phyloP scores from a whole-genome alignment of 768 basidiomycete species.

The Daedaleopsis nitida region DNA sequence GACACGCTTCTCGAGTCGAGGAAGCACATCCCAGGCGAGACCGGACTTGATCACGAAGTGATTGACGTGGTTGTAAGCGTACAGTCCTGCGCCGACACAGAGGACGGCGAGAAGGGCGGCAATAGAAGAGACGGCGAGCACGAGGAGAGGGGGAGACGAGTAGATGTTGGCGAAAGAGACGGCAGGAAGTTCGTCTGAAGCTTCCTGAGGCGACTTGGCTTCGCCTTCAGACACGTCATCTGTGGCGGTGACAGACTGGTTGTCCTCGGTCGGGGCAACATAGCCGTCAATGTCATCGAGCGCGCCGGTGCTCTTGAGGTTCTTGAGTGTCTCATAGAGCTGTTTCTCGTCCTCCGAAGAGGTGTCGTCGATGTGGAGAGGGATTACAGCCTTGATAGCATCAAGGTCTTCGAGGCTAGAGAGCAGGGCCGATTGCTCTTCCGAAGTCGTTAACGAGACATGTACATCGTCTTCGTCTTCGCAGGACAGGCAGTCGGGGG shows the following conservation, averaged over 20 bases:
- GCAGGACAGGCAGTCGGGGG: constrained; percentile 18
- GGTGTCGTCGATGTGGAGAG: constrained; percentile 23
- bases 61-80: constrained; percentile 17
- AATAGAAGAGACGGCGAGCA: constrained; percentile 23
- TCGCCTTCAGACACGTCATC: neutral
- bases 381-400: constrained; percentile 34
- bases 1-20: constrained; percentile 23
- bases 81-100: constrained; percentile 27
- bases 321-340: constrained; percentile 26
- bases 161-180: neutral
- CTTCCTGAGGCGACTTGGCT: constrained; percentile 1
- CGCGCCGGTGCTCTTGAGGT: constrained; percentile 12
- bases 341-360: constrained; percentile 30
- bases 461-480: constrained; percentile 28
- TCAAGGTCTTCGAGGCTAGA: constrained; percentile 31
- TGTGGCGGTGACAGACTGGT: neutral
- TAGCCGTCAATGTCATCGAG: constrained; percentile 27
- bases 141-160: constrained; percentile 15
- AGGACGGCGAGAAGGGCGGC: constrained; percentile 24
- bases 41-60: constrained; percentile 16
- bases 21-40: constrained; percentile 24
- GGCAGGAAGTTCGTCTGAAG: neutral
- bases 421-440: constrained; percentile 34
- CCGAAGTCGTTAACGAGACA: constrained; percentile 33
- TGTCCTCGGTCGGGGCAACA: constrained; percentile 1